These are phyloP conservation scores for Trichocladium antarcticum DNA, from an alignment of 495 filamentous ascomycete genomes.

Conservation along the genomic window DNA sequence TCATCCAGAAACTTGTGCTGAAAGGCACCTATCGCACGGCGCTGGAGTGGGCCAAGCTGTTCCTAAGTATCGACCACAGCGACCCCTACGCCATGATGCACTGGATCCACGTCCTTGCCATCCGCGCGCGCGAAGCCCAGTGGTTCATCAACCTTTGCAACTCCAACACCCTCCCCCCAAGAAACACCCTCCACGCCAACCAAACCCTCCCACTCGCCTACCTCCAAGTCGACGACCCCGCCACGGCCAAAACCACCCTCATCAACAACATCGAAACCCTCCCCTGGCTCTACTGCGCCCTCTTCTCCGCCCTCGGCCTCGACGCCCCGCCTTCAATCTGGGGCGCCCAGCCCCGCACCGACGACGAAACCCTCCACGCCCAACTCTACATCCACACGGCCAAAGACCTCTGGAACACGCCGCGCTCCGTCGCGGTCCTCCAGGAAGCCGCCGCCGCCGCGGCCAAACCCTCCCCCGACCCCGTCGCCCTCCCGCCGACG, in stretches of 20 bases:
- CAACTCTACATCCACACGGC: constrained; percentile 69
- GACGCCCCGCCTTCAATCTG: constrained; percentile 67
- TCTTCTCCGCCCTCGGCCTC: constrained; percentile 68
- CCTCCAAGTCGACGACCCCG: constrained; percentile 53
- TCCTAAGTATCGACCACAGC: constrained; percentile 61
- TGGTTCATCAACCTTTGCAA: constrained; percentile 63
- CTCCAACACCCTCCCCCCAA: constrained; percentile 39
- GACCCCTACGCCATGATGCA: constrained; percentile 79
- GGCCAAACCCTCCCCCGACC: constrained; percentile 24
- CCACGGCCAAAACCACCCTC: constrained; percentile 52
- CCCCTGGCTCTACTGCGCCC: constrained; percentile 68
- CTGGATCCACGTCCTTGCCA: constrained; percentile 68
- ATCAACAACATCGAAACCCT: constrained; percentile 53
- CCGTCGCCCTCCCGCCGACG: constrained; percentile 37
- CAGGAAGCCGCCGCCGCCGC: constrained; percentile 55
- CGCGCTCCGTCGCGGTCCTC: constrained; percentile 58
- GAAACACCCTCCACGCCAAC: constrained; percentile 46
- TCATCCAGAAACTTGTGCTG: constrained; percentile 69
- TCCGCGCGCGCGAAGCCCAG: constrained; percentile 65
- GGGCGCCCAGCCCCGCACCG: constrained; percentile 58
- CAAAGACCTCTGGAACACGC: constrained; percentile 85
- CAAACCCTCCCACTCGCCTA: constrained; percentile 66
- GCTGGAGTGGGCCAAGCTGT: constrained; percentile 82
- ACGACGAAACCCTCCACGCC: constrained; percentile 60
- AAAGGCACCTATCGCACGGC: constrained; percentile 91